phyloP scores from a whole-genome alignment of 768 basidiomycete species.

The Clathrus columnatus region DNA sequence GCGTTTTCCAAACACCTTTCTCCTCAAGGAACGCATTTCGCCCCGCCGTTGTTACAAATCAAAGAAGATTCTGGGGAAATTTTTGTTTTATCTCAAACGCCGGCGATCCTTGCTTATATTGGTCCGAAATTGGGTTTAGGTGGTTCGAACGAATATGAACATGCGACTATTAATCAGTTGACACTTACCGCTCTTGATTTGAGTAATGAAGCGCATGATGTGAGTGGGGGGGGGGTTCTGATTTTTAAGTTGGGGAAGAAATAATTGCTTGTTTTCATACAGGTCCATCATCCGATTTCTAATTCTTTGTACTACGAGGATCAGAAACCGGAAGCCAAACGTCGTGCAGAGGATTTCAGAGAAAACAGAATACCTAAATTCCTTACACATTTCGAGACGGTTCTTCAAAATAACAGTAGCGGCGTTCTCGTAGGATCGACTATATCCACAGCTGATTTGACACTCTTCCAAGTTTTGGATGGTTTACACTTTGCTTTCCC shows the following conservation, averaged over 20 bases:
- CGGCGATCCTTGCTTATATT: conserved; percentile 29
- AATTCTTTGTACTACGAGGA: conserved; percentile 30
- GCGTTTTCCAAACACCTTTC: conserved; percentile 16
- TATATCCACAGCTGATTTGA: conserved; percentile 34
- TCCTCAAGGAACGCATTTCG: conserved; percentile 25
- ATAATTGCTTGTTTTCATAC: neutral
- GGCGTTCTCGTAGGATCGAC: conserved; percentile 22
- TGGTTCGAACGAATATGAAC: conserved; percentile 23
- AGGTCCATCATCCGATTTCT: conserved; percentile 30
- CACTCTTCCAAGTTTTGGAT: conserved; percentile 30
- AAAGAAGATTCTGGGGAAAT: conserved; percentile 15
- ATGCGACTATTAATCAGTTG: conserved; percentile 29
- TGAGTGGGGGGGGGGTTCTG: conserved; percentile 8
- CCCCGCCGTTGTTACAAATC: conserved; percentile 31
- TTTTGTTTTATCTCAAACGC: conserved; percentile 27
- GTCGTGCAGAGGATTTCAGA: conserved; percentile 28
- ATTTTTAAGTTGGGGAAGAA: neutral
- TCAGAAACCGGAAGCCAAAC: conserved; percentile 29
- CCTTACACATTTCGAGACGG: conserved; percentile 29
- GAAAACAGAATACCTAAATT: conserved; percentile 31
- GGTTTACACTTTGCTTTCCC: conserved; percentile 31
- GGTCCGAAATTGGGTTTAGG: conserved; percentile 28
- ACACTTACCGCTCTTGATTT: conserved; percentile 28
- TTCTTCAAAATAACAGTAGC: conserved; percentile 19
- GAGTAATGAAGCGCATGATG: conserved; percentile 26